Conservation (phyloP, 768 basidiomycete species). For the Neoboletus magnificus region DNA sequence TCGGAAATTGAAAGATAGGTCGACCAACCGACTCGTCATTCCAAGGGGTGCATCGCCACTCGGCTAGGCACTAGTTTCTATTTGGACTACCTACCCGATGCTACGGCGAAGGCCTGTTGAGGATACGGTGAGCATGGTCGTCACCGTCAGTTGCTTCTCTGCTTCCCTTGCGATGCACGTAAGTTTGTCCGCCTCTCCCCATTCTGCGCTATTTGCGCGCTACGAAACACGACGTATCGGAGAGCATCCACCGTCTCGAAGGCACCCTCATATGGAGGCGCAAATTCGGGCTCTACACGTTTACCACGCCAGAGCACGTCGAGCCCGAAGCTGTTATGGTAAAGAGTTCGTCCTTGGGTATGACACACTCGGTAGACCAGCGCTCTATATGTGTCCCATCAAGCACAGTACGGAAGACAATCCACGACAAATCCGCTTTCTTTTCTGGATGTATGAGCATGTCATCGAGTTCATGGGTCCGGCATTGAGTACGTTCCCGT, state of each 20-base stretch:
- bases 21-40: too few relatives aligned
- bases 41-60: too few relatives aligned
- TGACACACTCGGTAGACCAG: conserved; percentile 63
- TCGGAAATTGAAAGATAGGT: too few relatives aligned
- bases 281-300: conserved; percentile 69
- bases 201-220: conserved; percentile 83
- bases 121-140: background rate
- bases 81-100: background rate
- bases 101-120: background rate
- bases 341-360: conserved; percentile 82
- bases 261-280: conserved; percentile 75
- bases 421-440: conserved; percentile 65
- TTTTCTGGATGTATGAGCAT: conserved; percentile 79
- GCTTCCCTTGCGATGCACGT: background rate
- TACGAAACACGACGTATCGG: conserved; percentile 61
- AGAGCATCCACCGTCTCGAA: conserved; percentile 64
- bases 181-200: too few relatives aligned
- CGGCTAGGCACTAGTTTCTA: too few relatives aligned
- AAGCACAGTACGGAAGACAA: conserved; percentile 76
- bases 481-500: conserved; percentile 66
- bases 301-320: conserved; percentile 56
- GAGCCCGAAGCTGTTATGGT: conserved; percentile 78
- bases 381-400: conserved; percentile 61
- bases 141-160: background rate
- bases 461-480: conserved; percentile 72